Evolutionary conservation across 495 filamentous ascomycete genomes (phyloP), one percentile per base, ranked within the genome.

Genomic region (Xylaria bambusicola): DNA sequence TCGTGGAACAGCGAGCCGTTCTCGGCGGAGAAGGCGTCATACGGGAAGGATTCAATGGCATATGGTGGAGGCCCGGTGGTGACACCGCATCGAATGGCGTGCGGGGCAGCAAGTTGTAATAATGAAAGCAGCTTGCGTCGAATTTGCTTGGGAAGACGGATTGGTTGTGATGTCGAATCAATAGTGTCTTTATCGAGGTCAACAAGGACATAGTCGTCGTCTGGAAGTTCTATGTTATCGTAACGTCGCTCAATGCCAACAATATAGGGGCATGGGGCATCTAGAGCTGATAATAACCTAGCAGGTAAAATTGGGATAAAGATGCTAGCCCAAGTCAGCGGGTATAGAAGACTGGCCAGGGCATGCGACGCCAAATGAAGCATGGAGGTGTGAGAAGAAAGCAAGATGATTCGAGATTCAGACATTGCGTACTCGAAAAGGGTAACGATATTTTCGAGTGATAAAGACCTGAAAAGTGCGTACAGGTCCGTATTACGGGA

Each of bases 301-400:
- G 91, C 92, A 21, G 93, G 93, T 21, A 98, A 79, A 38, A 98
- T 84, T 9, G 93, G 93, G 56, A 98, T 97, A 63, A 95, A 89
- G 41, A 98, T 91, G 62, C 92, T 92, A 17, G 88, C 81, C 93
- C 94, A 98, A 46, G 89, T 87, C 47, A 97, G 74, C 1, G 94
- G 94, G 71, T 96, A 98, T 36, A 98, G 75, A 23, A 98, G 77
- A 71, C 87, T 91, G 7, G 85, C 83, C 58, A 98, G 66, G 21
- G 94, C 92, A 60, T 89, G 85, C 63, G 87, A 93, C 2, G 91
- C 92, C 18, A 98, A 85, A 67, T 97, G 91, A 50, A 98, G 82
- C 94, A 98, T 98, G 24, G 91, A 87, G 0, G 93, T 95, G 69
- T 98, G 91, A 2, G 93, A 97, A 12, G 94, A 97, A 27, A 97